Evolutionary conservation across 306 rosid genomes (phyloP).

Genomic region (Lathyrus aphaca): DNA sequence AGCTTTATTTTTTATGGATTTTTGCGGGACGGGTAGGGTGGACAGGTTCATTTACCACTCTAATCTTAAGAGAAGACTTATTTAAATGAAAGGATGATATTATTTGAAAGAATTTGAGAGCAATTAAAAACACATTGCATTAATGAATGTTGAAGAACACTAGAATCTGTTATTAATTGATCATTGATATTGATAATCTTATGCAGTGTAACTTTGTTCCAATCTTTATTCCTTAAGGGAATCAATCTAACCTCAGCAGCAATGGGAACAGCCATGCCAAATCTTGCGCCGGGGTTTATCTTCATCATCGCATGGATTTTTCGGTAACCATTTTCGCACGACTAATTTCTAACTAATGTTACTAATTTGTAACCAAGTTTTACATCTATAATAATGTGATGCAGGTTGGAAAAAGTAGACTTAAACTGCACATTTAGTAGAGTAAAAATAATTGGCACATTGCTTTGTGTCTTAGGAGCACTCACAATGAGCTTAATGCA

Average conservation of each 20-base stretch:
- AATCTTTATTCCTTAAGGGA: constrained; percentile 67
- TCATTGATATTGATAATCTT: not conserved
- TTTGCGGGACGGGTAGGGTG: too few relatives aligned
- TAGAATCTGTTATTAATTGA: not conserved
- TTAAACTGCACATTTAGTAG: constrained; percentile 71
- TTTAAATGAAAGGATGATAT: not conserved
- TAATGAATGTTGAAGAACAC: not conserved
- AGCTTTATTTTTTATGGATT: too few relatives aligned
- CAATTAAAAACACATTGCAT: not conserved
- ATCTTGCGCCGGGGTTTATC: constrained; percentile 85
- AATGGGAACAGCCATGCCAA: constrained; percentile 97
- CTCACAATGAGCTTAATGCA: constrained; percentile 79
- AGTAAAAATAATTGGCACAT: constrained; percentile 77
- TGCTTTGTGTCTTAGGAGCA: constrained; percentile 78
- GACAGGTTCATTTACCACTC: too few relatives aligned
- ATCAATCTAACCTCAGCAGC: constrained; percentile 78
- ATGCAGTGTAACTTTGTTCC: constrained; percentile 79
- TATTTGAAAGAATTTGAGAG: constrained; percentile 14
- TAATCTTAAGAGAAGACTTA: too few relatives aligned
- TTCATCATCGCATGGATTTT: constrained; percentile 78
- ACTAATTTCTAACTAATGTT: too few relatives aligned
- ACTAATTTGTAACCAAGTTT: too few relatives aligned
- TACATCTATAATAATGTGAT: not conserved
- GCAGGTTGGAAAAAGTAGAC: constrained; percentile 85
- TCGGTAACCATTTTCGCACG: constrained; percentile 48